phyloP scores from a whole-genome alignment of 2,329 filamentous ascomycete genomes.

The Ceratocystis destructans region DNA sequence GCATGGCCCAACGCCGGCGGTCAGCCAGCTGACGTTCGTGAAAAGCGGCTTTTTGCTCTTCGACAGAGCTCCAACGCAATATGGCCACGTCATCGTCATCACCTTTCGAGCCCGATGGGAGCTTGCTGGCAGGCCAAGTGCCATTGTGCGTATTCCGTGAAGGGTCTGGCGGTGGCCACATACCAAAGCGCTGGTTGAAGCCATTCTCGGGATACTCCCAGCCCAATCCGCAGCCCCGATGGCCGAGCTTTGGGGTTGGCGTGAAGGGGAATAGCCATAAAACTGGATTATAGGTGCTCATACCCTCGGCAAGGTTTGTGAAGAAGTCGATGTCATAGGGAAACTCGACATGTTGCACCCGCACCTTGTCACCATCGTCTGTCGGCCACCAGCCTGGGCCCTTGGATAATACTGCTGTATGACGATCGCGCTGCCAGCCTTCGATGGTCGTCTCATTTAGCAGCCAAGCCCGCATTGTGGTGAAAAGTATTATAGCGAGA shows the following conservation, averaged over 20 bases:
- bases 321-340: slow-evolving; percentile 71
- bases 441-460: slow-evolving; percentile 72
- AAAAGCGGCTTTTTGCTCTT: slow-evolving; percentile 38
- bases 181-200: slow-evolving; percentile 49
- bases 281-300: slow-evolving; percentile 54
- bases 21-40: slow-evolving; percentile 37
- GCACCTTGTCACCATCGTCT: slow-evolving; percentile 30
- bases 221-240: slow-evolving; percentile 31
- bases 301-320: slow-evolving; percentile 58
- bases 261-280: slow-evolving; percentile 59
- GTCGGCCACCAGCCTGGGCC: slow-evolving; percentile 30
- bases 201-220: slow-evolving; percentile 63
- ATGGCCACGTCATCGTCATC: slow-evolving; percentile 27
- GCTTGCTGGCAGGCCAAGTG: slow-evolving; percentile 27
- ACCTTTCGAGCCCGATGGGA: slow-evolving; percentile 22
- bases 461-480: slow-evolving; percentile 45
- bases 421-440: slow-evolving; percentile 56
- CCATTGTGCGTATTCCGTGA: slow-evolving; percentile 40
- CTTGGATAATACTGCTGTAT: slow-evolving; percentile 42
- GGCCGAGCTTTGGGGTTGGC: slow-evolving; percentile 33
- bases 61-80: slow-evolving; percentile 24
- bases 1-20: slow-evolving; percentile 28
- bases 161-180: slow-evolving; percentile 52
- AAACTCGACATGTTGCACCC: slow-evolving; percentile 55
- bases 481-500: slow-evolving; percentile 50